Base-by-base conservation (phyloP, 192 early-diverging fungal genomes). In the Entophlyctis luteolus region DNA sequence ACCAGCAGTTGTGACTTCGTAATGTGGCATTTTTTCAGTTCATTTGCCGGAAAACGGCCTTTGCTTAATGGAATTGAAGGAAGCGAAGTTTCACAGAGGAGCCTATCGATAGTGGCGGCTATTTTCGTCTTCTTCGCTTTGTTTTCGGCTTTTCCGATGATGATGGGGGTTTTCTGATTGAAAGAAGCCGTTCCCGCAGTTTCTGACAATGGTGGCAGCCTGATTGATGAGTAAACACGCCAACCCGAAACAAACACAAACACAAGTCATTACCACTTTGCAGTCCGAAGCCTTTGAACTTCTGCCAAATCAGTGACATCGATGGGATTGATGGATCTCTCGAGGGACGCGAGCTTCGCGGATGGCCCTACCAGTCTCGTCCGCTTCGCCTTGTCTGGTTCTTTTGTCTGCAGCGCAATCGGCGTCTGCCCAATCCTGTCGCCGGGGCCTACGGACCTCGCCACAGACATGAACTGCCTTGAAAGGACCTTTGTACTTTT, bases 121-220 rank as follows among this genome's bases (percentile, higher is more conserved):
- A 22, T 14, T 16, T 16, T 62, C 1, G 1, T 18, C 2, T 45
- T 46, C 28, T 22, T 20, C 31, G 14, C 18, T 18, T 25, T 25
- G 14, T 20, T 25, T 3, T 55, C 5, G 1, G 23, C 25, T 8
- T 16, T 22, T 12, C 6, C 14, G 18, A 31, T n/a, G n/a, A n/a
- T n/a, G n/a, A n/a, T n/a, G 55, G 2, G 10, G 8, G 31, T 42
- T 62, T 36, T 54, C 36, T 10, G 32, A 22, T 65, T 23, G 14
- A 18, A 14, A 10, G 62, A 12, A 23, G 48, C 48, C 10, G 8
- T 31, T 10, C 45, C 38, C 4, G 56, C 39, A 32, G 10, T 48
- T 16, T 69, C 67, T 14, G 56, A 62, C 27, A 69, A 48, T 22
- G 67, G 67, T 18, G 67, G 67, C 4, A 69, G 46, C 67, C 67